Percentiles rank a stretch among this genome's conserved stretches.
Conservation (phyloP, 2,329 filamentous ascomycete genomes). For the Diaporthe citri region DNA sequence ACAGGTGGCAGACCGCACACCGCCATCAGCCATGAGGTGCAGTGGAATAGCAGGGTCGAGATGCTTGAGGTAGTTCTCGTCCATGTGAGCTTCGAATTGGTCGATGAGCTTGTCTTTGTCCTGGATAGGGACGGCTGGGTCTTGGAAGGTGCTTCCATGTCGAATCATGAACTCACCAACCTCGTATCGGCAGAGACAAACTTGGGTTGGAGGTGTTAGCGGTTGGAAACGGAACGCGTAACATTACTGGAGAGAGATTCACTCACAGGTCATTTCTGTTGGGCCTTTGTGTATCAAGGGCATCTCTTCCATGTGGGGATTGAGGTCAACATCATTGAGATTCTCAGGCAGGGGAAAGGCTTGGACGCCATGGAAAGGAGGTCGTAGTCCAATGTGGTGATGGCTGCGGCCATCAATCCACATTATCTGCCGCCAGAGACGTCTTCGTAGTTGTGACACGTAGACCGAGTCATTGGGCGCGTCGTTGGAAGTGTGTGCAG, state of each 20-base stretch:
- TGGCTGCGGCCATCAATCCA: slow-evolving; percentile 41
- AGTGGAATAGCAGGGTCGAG: slow-evolving; percentile 51
- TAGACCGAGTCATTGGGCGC: slow-evolving; percentile 36
- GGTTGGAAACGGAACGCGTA: no score
- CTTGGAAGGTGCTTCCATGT: slow-evolving; percentile 58
- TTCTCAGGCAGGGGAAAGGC: slow-evolving; percentile 39
- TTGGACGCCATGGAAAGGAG: slow-evolving; percentile 44
- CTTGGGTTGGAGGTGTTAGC: slow-evolving; percentile 5
- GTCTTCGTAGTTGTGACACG: slow-evolving; percentile 54
- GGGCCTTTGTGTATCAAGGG: slow-evolving; percentile 51
- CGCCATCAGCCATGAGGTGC: slow-evolving; percentile 45
- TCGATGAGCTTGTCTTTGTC: slow-evolving; percentile 47
- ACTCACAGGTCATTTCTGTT: slow-evolving; percentile 54
- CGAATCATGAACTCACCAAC: slow-evolving; percentile 55
- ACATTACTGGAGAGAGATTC: not conserved
- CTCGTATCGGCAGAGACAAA: slow-evolving; percentile 57
- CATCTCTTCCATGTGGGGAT: slow-evolving; percentile 48
- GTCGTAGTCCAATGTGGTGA: slow-evolving; percentile 45
- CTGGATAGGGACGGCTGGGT: slow-evolving; percentile 39
- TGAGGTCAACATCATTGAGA: slow-evolving; percentile 46
- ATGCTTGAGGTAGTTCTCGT: slow-evolving; percentile 48
- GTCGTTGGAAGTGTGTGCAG: slow-evolving; percentile 13
- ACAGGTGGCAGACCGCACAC: slow-evolving; percentile 41
- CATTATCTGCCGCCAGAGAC: slow-evolving; percentile 44
- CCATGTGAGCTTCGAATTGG: slow-evolving; percentile 44